Percentiles rank a stretch among this genome's conserved stretches.
phyloP scores from a whole-genome alignment of 768 basidiomycete species.

The Leccinum uliginosum region DNA sequence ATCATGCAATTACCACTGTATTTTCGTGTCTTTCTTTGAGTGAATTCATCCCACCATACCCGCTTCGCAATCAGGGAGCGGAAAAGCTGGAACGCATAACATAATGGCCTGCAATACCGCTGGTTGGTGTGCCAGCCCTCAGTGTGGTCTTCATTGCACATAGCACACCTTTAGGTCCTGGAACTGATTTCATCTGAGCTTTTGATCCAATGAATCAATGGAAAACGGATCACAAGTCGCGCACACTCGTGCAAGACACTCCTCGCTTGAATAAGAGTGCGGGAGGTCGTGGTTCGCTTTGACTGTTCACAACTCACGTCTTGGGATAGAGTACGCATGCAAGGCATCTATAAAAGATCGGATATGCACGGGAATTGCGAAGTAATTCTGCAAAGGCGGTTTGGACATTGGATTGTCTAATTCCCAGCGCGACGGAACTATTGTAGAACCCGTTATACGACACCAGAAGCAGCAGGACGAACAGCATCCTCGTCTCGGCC shows the following conservation, averaged over 20 bases:
- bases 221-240: too few species aligned
- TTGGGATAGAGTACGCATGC: background rate
- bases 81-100: too few species aligned
- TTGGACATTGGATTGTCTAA: conserved; percentile 7
- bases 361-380: background rate
- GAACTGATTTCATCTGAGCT: too few species aligned
- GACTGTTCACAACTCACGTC: background rate
- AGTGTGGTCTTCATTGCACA: too few species aligned
- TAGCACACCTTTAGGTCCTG: background rate
- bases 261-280: background rate
- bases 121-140: too few species aligned
- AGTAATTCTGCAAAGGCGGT: background rate
- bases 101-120: too few species aligned
- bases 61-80: too few species aligned
- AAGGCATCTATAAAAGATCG: background rate
- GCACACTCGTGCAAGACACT: too few species aligned
- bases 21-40: too few species aligned
- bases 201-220: too few species aligned
- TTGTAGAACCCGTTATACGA: conserved; percentile 19
- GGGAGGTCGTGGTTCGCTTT: background rate
- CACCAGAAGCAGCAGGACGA: conserved; percentile 58
- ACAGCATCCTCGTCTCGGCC: conserved; percentile 74
- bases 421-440: background rate
- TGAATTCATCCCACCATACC: too few species aligned
- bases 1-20: too few species aligned